Conservation (phyloP, 129 eudicot species). For the Saposhnikovia divaricata region DNA sequence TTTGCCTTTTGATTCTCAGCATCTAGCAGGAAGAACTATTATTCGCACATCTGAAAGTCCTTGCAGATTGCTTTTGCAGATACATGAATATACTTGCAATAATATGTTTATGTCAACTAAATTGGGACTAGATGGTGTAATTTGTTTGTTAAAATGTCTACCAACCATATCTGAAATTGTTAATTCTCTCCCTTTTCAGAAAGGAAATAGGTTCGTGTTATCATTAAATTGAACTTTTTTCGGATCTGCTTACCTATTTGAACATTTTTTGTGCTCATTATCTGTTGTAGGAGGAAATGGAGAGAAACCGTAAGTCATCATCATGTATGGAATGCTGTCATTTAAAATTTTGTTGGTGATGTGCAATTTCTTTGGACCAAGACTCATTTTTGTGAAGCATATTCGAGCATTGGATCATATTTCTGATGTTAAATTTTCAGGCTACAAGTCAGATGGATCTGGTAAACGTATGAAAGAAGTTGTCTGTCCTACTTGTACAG, state of each 20-base stretch:
- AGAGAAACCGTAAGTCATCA: slow-evolving; percentile 69
- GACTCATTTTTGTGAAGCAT: neutral
- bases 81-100: neutral
- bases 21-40: neutral
- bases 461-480: slow-evolving; percentile 88
- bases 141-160: neutral
- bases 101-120: neutral
- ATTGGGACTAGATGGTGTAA: neutral
- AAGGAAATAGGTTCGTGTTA: neutral
- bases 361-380: neutral
- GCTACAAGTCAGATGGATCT: slow-evolving; percentile 56
- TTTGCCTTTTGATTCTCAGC: neutral
- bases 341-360: neutral
- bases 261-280: neutral
- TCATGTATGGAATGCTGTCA: slow-evolving; percentile 44
- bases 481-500: slow-evolving; percentile 95
- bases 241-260: neutral
- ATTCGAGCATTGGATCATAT: neutral
- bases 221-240: neutral
- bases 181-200: neutral
- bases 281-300: slow-evolving; percentile 70
- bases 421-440: slow-evolving; percentile 15
- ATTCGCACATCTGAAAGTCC: neutral
- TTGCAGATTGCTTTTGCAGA: neutral
- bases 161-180: neutral